Evolutionary conservation across 1,284 basidiomycete species (phyloP), one percentile per base, ranked within the genome.

Genomic region (Grifola frondosa): DNA sequence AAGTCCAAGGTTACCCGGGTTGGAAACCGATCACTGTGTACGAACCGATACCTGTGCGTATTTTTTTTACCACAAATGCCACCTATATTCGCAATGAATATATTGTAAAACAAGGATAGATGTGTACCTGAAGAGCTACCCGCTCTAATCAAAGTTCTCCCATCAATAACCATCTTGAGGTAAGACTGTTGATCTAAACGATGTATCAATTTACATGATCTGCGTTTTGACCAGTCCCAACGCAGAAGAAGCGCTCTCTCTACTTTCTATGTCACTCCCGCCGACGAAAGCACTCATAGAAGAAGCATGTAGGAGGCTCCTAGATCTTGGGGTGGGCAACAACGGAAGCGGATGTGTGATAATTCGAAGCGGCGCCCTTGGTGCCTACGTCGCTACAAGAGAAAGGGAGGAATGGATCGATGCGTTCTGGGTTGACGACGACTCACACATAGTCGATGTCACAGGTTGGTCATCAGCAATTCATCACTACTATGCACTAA

Each of bases 1-100:
- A 93, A 60, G 72, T 86, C 7, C 62, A 71, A 10, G 59, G 67
- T 24, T 64, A 82, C 3, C 56, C 66, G 1, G 73, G 58, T n/a
- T 89, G 88, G 87, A 59, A 65, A 13, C 81, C 86, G 3, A 67
- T 70, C 26, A 74, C 84, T 10, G 79, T 94, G 22, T 96, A 85
- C 63, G 92, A 96, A 63, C 93, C 92, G 3, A 85, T 94, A 57
- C 89, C 88, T 37, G 89, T 89, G 44, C 49, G 81, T 69, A 8
- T 23, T 7, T 20, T 21, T n/a, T 19, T 7, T 26, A 29, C n/a
- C 20, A 15, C n/a, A 5, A 23, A 36, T 30, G 17, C 6, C 8
- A 23, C 35, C 6, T 25, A 3, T 10, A 9, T 12, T 1, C 30
- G n/a, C 28, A 23, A 37, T 36, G 40, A 42, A 34, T 29, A 23